These are phyloP conservation scores for Camillea tinctor DNA, from an alignment of 2,329 filamentous ascomycete species.

Conservation along the genomic window DNA sequence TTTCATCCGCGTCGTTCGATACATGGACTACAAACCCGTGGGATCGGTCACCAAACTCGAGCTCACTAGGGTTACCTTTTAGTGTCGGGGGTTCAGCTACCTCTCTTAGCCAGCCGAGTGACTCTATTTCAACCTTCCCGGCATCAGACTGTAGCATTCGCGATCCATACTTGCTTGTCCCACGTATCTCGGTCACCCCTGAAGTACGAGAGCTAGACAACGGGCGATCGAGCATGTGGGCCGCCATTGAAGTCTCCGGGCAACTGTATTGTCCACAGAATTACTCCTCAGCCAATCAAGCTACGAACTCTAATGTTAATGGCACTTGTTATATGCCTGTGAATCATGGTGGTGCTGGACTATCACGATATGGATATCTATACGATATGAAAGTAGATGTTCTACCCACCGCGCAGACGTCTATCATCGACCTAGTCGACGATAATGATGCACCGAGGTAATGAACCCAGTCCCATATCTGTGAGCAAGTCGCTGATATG, in stretches of 20 bases:
- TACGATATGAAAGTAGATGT: conserved; percentile 49
- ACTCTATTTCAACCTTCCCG: conserved; percentile 30
- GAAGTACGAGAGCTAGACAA: conserved; percentile 38
- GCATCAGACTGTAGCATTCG: conserved; percentile 21
- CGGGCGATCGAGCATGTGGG: conserved; percentile 42
- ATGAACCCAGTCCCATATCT: conserved; percentile 8
- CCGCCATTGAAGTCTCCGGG: conserved; percentile 47
- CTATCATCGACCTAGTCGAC: conserved; percentile 47
- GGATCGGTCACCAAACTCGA: conserved; percentile 14
- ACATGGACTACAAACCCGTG: conserved; percentile 7
- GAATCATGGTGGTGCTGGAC: conserved; percentile 20
- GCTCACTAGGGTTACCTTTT: conserved; percentile 9
- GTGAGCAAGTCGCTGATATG: conserved; percentile 1
- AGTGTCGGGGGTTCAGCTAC: conserved; percentile 10
- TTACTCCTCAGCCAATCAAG: conserved; percentile 3
- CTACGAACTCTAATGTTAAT: neutral
- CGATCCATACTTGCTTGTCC: conserved; percentile 39
- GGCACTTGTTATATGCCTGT: conserved; percentile 18
- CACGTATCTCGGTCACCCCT: conserved; percentile 43
- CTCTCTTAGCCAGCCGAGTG: conserved; percentile 8
- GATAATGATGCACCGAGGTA: conserved; percentile 13
- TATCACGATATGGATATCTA: conserved; percentile 44
- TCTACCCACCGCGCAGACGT: conserved; percentile 39
- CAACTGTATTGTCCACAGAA: conserved; percentile 33
- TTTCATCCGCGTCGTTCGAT: conserved; percentile 13